Base-by-base conservation (phyloP, 23 red algal genomes). In the Porphyridium purpureum region DNA sequence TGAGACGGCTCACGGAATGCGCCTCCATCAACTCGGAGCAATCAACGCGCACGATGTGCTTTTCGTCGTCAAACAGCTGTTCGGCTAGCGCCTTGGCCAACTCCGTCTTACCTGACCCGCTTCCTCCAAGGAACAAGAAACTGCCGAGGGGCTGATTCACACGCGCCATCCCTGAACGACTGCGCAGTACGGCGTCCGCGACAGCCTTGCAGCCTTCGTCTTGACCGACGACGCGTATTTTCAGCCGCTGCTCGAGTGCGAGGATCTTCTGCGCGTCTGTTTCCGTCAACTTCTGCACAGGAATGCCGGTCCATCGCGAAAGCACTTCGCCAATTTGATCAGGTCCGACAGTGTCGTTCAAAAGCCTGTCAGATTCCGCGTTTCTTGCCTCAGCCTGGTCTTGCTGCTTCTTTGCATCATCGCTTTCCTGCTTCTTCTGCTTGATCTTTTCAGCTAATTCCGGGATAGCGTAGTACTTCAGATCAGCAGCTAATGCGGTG, bases 301-400 rank as follows among this genome's bases (percentile, higher is more conserved):
- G 69, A 29, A 74, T 64, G 20, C 69, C 69, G 11, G 69, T 74
- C 69, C 69, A 74, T 46, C 69, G 47, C 11, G 56, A 52, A 11
- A 74, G 53, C 8, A 74, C 59, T 40, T 74, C 69, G 11, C 53
- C 69, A 26, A 74, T 74, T 25, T 74, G 69, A 7, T 63, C 69
- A 6, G 31, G 29, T 6, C 50, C 69, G 14, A 74, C 69, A 9
- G 52, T 54, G 24, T 74, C 69, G 14, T 52, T 55, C 1, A 74
- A 21, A 19, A 74, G 54, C 1, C 5, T 17, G 19, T 67, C 62
- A 7, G 5, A 27, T 36, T 74, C 69, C 8, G 5, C 35, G 17
- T 44, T 44, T n/a, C n/a, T n/a, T n/a, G n/a, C n/a, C 17, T 58
- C 54, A 3, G 28, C 31, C 4, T 31, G 27, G 14, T 11, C 24